phyloP scores from a whole-genome alignment of 306 rosid genomes.

The Argentina anserina region DNA sequence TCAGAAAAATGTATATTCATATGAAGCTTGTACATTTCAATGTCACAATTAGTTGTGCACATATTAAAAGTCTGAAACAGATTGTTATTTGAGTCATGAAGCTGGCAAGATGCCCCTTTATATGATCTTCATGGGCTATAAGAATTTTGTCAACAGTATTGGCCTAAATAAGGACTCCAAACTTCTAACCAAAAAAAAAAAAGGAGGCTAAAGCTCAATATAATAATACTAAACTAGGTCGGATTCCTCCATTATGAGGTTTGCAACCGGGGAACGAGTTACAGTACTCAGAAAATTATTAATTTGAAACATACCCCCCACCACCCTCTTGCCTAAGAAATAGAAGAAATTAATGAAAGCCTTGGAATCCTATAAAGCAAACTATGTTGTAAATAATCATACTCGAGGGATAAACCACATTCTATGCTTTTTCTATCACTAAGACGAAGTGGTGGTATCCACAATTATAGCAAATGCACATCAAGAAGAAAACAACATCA shows the following conservation, averaged over 20 bases:
- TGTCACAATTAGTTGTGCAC: not conserved
- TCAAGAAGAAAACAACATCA: constrained; percentile 25
- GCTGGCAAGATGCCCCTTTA: not conserved
- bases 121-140: not conserved
- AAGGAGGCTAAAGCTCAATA: too few species aligned
- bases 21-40: not conserved
- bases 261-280: constrained; percentile 1
- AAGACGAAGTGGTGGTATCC: constrained; percentile 21
- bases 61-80: not conserved
- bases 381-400: constrained; percentile 40
- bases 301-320: not conserved
- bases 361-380: constrained; percentile 47
- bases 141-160: not conserved
- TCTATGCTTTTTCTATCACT: constrained; percentile 26
- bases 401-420: constrained; percentile 31
- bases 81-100: not conserved
- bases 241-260: not conserved
- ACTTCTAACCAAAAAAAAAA: too few species aligned
- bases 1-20: not conserved
- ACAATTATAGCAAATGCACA: constrained; percentile 22
- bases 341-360: not conserved
- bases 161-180: not conserved
- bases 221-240: not conserved
- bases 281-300: not conserved
- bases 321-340: not conserved